Evolutionary conservation across 2,329 filamentous ascomycete genomes (phyloP).

Genomic region (Domatiomyces catenatus): DNA sequence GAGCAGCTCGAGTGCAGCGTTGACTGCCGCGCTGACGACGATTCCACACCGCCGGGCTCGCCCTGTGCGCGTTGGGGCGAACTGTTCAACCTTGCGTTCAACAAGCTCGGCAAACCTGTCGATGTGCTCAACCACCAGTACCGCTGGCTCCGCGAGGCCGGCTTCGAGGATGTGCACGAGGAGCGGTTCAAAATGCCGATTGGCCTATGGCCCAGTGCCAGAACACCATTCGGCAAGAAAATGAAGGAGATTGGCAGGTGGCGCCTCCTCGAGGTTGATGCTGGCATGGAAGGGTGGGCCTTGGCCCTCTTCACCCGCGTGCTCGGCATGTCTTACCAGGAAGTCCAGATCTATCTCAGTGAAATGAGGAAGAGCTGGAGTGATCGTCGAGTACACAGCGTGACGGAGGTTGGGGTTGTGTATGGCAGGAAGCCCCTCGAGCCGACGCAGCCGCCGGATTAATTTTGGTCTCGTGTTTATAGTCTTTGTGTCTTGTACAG

Average conservation of each 20-base stretch:
- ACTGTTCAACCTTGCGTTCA: constrained; percentile 18
- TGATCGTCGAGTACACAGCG: constrained; percentile 1
- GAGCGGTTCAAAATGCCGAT: constrained; percentile 18
- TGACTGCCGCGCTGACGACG: constrained; percentile 3
- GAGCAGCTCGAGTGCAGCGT: constrained; percentile 18
- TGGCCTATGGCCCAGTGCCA: constrained; percentile 15
- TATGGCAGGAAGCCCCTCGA: constrained; percentile 3
- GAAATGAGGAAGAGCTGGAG: constrained; percentile 11
- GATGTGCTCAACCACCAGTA: constrained; percentile 7
- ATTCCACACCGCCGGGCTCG: constrained; percentile 2
- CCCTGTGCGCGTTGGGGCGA: constrained; percentile 15
- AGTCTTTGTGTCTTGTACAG: too few species aligned
- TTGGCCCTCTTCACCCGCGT: constrained; percentile 15
- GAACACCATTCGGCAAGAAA: constrained; percentile 4
- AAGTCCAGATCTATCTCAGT: constrained; percentile 15
- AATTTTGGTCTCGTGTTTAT: too few species aligned
- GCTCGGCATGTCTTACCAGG: constrained; percentile 16
- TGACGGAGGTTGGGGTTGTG: constrained; percentile 5
- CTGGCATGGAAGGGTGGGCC: constrained; percentile 12
- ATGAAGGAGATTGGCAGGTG: constrained; percentile 16
- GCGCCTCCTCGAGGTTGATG: constrained; percentile 4
- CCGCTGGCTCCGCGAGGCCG: constrained; percentile 16
- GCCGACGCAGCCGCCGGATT: too few species aligned
- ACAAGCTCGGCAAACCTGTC: constrained; percentile 19
- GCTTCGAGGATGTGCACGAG: constrained; percentile 19